Base-by-base conservation (phyloP, 139 green algal genomes). In the Eudorina sp. region DNA sequence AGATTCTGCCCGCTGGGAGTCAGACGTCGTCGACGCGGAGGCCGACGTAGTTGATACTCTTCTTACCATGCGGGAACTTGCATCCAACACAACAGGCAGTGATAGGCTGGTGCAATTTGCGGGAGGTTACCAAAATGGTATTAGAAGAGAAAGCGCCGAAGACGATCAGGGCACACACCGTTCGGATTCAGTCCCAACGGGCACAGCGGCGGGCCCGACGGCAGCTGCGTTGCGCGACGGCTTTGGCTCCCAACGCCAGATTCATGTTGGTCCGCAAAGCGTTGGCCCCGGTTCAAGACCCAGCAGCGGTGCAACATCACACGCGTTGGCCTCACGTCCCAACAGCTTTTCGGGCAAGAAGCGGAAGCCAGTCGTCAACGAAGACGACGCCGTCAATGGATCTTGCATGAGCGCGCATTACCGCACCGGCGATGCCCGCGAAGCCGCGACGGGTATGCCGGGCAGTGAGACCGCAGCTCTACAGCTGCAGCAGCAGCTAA, bases 311-410 rank as follows among this genome's bases (percentile, higher is more conserved):
- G 53, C 27, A 11, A 40, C 58, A 31, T 2, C 58, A 7, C 8
- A 9, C 0, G 3, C 55, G 18, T 36, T 40, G 19, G 21, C 53
- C 13, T 43, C 29, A 25, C 79, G 58, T 7, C 31, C 55, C 11
- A 75, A 60, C 38, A 62, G 27, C 40, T 85, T 85, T n/a, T 75
- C 53, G 4, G 77, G 79, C 38, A 85, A 75, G 41, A 85, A 85
- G 40, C 55, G 79, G 27, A 85, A 85, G 27, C 41, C 77, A 29
- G 48, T 7, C 14, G 45, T 34, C 48, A 34, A 68, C 6, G 75
- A 68, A 3, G 48, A 73, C 4, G 34, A 27, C 27, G 36, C 34
- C 2, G 40, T 2, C 3, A 53, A 79, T 14, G 38, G 23, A 58
- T 8, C 70, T 4, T 48, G 70, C 70, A 19, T 11, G 41, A 36